phyloP scores from a whole-genome alignment of 768 basidiomycete genomes.

The Tulasnella sp. region DNA sequence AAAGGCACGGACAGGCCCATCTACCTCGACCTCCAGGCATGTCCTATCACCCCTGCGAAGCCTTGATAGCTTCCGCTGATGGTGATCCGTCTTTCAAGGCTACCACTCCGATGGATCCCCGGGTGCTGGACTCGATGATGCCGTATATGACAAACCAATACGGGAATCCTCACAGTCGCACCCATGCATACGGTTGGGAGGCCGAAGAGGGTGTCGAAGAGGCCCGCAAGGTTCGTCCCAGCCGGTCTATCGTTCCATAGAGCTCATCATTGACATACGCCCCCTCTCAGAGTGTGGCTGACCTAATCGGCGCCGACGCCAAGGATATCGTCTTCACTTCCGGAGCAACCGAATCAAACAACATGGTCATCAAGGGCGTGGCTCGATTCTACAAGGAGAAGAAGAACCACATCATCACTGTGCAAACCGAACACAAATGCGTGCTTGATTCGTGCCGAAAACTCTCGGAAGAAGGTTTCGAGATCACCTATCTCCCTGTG shows the following conservation, averaged over 20 bases:
- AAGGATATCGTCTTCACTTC: conserved; percentile 98
- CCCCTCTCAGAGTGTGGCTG: conserved; percentile 68
- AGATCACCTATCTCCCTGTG: conserved; percentile 96
- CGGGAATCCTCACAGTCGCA: conserved; percentile 96
- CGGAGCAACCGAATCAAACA: conserved; percentile 96
- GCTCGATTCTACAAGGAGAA: conserved; percentile 93
- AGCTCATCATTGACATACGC: neutral
- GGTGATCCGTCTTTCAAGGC: conserved; percentile 50
- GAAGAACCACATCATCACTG: conserved; percentile 89
- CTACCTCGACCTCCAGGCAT: conserved; percentile 95
- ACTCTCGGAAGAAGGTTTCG: conserved; percentile 93
- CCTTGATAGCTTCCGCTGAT: conserved; percentile 11
- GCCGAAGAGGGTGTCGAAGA: conserved; percentile 92
- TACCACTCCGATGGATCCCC: conserved; percentile 94
- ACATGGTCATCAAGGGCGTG: conserved; percentile 95
- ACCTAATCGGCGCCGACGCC: conserved; percentile 85
- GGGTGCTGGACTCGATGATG: conserved; percentile 95
- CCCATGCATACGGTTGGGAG: conserved; percentile 99
- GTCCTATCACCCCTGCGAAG: conserved; percentile 31
- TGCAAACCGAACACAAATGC: conserved; percentile 98
- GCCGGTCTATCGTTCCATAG: neutral
- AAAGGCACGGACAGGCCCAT: conserved; percentile 76
- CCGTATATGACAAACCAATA: conserved; percentile 93
- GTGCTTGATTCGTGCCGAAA: conserved; percentile 97
- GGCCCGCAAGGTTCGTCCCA: conserved; percentile 68